phyloP scores from a whole-genome alignment of 257 asterid species.

The Cruciata laevipes region DNA sequence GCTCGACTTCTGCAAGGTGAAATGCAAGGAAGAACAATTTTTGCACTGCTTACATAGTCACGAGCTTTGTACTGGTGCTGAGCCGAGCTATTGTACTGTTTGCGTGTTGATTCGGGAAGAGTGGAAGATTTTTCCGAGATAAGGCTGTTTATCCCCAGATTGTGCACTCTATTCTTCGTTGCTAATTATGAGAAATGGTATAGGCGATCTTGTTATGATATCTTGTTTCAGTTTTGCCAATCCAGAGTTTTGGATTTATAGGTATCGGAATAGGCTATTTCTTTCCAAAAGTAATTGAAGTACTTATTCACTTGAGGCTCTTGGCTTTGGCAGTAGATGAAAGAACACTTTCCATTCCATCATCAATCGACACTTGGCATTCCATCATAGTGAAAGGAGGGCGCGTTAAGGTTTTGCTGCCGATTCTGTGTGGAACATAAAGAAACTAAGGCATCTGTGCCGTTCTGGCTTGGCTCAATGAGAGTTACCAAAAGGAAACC shows the following conservation, averaged over 20 bases:
- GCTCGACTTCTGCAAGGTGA: background rate
- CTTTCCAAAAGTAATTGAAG: background rate
- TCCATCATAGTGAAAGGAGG: background rate
- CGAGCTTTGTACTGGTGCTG: background rate
- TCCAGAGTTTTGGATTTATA: background rate
- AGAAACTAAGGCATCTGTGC: background rate
- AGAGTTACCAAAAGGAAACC: background rate
- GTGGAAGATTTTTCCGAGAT: background rate
- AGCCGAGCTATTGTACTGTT: background rate
- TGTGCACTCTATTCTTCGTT: background rate
- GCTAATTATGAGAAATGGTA: background rate
- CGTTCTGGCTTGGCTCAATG: background rate
- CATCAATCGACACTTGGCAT: slow-evolving; percentile 1
- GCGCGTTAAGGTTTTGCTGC: background rate
- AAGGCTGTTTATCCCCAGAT: background rate
- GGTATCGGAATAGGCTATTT: background rate
- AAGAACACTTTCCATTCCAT: background rate
- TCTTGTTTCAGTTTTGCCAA: slow-evolving; percentile 1
- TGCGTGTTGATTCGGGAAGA: background rate
- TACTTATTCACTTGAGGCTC: background rate
- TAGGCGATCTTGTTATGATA: background rate
- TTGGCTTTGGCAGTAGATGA: background rate
- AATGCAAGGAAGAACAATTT: background rate
- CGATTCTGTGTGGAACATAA: background rate
- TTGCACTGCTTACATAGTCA: background rate